Evolutionary conservation across 140 eudicot genomes (phyloP), one percentile per base, ranked within the genome.

Genomic region (Stevia rebaudiana): DNA sequence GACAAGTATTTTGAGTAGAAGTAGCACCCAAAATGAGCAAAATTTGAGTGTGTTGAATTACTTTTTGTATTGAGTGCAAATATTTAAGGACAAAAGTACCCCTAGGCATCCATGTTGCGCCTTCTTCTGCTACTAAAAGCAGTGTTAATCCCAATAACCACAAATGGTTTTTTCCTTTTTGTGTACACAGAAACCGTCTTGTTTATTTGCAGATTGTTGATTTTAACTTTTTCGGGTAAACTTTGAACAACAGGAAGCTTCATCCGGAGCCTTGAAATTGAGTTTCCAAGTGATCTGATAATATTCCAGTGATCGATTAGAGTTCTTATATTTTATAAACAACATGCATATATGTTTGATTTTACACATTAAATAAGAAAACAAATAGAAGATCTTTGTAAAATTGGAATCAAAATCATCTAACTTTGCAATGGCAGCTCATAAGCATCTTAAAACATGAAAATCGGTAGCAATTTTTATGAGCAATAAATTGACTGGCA

Each of bases 81-180:
- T 23, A 44, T 23, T 15, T 59, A 61, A 61, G 56, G 49, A 18
- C 5, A 30, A 44, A 70, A 1, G 46, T 39, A 83, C 92, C 95
- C 69, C 78, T 50, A 52, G 95, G 95, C 95, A 87, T 81, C 95
- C 95, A 87, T 48, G 95, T 87, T 61, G 17, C 95, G 95, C 66
- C 95, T 74, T 77, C 82, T 81, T 53, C 92, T 79, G 72, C 95
- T 84, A 63, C 95, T 87, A 76, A 87, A 87, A 33, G 95, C 95
- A 1, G 95, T 87, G 75, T 87, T 87, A 36, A 87, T 83, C 16
- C 95, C 95, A 1, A 87, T 84, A 23, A 84, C 95, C 59, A 81
- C 73, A 72, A 87, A 84, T 28, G 74, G 83, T 61, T 84, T 87
- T 8, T 81, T 69, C 72, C 76, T 79, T 63, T 52, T 51, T 1